Conservation (phyloP, 1,139 yeast genomes). For the Suhomyces chickasaworum region DNA sequence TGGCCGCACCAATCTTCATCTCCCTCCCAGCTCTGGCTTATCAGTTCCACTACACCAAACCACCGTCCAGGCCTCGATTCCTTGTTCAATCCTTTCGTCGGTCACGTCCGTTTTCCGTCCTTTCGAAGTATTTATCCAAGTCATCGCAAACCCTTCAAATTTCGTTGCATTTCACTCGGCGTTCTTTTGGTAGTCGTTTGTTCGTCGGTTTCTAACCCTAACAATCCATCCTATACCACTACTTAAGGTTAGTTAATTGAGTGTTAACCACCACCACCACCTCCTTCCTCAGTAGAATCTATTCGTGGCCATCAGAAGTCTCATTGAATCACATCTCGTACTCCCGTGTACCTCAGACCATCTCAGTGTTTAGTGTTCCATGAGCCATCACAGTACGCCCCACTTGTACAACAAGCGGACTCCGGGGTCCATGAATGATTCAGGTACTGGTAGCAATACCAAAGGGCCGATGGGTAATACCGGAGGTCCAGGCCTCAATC, state of each 20-base stretch:
- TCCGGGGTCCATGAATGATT: slow-evolving; percentile 24
- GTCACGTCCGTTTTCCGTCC: neutral
- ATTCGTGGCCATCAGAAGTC: neutral
- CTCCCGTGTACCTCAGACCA: neutral
- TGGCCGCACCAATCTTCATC: slow-evolving; percentile 13
- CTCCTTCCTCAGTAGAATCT: neutral
- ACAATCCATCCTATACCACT: neutral
- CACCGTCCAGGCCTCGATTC: neutral
- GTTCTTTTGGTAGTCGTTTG: neutral
- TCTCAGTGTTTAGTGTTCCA: neutral
- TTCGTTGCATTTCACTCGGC: neutral
- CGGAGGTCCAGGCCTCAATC: slow-evolving; percentile 2
- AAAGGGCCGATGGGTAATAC: slow-evolving; percentile 13
- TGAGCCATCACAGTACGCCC: slow-evolving; percentile 41
- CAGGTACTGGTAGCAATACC: slow-evolving; percentile 7
- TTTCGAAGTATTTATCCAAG: neutral
- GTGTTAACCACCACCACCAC: neutral
- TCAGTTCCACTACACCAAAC: slow-evolving; percentile 5
- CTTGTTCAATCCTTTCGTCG: neutral
- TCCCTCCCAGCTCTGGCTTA: slow-evolving; percentile 8
- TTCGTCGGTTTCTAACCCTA: neutral
- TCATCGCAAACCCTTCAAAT: neutral
- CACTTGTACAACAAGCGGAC: slow-evolving; percentile 34
- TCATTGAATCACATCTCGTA: neutral
- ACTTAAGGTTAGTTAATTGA: neutral